phyloP scores from a whole-genome alignment of 2,329 filamentous ascomycete genomes.

The Cytospora paraplurivora region DNA sequence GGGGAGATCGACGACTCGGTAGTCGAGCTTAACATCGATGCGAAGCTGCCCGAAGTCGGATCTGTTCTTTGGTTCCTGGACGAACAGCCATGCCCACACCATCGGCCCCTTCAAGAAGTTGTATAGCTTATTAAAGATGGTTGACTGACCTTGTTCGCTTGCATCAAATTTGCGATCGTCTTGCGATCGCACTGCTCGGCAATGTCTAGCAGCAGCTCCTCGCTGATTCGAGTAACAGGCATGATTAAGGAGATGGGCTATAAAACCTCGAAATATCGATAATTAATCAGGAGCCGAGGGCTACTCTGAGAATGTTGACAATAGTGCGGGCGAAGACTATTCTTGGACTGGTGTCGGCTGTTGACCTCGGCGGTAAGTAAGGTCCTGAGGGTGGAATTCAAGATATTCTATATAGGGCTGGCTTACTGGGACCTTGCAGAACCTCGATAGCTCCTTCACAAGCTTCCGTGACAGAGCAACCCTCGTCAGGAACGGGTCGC shows the following conservation, averaged over 20 bases:
- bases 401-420: conserved; percentile 2
- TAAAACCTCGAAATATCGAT: no score
- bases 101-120: not conserved
- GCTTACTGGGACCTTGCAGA: not conserved
- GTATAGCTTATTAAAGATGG: not conserved
- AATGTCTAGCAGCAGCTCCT: conserved; percentile 22
- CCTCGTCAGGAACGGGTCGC: conserved; percentile 1
- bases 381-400: conserved; percentile 1
- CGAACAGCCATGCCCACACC: not conserved
- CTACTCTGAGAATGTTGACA: no score
- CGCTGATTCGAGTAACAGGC: conserved; percentile 7
- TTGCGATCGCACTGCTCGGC: conserved; percentile 24
- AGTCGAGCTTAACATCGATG: not conserved
- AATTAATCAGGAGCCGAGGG: no score
- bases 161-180: conserved; percentile 19
- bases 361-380: not conserved
- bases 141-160: conserved; percentile 21
- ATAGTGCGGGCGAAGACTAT: not conserved
- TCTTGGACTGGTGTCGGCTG: conserved; percentile 1
- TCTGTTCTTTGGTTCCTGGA: not conserved
- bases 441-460: conserved; percentile 27
- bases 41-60: not conserved
- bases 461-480: conserved; percentile 9
- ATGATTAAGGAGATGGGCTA: conserved; percentile 10
- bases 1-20: no score